Conservation (phyloP, 495 filamentous ascomycete species). For the Daldinia caldariorum region DNA sequence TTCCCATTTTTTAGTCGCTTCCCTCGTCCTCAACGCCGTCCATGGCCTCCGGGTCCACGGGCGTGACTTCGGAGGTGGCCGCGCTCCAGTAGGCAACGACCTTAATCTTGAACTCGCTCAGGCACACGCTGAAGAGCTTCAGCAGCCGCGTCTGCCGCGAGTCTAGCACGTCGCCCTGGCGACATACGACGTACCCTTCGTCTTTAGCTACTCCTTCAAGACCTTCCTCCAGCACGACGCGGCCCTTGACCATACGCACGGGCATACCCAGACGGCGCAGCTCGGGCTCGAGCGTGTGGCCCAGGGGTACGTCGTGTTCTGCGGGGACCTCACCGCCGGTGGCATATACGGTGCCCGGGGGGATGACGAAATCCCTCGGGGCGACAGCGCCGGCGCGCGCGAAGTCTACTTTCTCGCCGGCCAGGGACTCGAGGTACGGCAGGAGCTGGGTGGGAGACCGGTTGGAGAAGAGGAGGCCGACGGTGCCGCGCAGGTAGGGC, state of each 20-base stretch:
- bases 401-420: constrained; percentile 72
- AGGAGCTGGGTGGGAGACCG: constrained; percentile 69
- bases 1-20: constrained; percentile 13
- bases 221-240: constrained; percentile 75
- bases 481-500: constrained; percentile 77
- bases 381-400: constrained; percentile 85
- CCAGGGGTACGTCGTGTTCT: constrained; percentile 84
- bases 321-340: constrained; percentile 78
- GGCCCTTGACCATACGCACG: constrained; percentile 85
- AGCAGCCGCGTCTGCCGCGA: constrained; percentile 88
- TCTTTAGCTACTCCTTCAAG: constrained; percentile 52
- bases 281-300: constrained; percentile 87
- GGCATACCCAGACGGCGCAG: constrained; percentile 88
- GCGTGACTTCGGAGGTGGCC: constrained; percentile 66
- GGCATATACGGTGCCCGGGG: constrained; percentile 78
- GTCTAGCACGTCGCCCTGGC: constrained; percentile 82
- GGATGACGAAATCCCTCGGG: constrained; percentile 77
- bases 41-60: constrained; percentile 52
- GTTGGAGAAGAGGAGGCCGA: constrained; percentile 91
- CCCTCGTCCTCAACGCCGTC: constrained; percentile 43
- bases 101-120: constrained; percentile 86
- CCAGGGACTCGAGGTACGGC: constrained; percentile 72
- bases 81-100: constrained; percentile 79
- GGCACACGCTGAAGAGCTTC: constrained; percentile 90
- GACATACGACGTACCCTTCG: constrained; percentile 74